phyloP scores from a whole-genome alignment of 2,329 filamentous ascomycete genomes.

The Pseudovirgaria hyperparasitica region DNA sequence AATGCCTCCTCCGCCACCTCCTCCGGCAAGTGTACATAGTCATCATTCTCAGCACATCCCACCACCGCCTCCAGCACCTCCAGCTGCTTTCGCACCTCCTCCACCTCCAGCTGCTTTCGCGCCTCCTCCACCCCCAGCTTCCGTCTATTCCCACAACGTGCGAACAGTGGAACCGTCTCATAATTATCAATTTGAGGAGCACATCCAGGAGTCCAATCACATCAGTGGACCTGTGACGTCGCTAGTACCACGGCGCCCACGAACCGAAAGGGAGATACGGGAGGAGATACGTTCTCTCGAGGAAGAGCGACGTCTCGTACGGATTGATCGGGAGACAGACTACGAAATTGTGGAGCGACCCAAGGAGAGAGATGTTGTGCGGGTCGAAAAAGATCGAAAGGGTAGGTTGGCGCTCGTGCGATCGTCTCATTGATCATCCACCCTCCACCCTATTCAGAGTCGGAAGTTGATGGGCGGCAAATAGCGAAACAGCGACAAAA shows the following conservation, averaged over 20 bases:
- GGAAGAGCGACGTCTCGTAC: conserved; percentile 46
- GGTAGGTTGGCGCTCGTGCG: conserved; percentile 87
- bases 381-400: conserved; percentile 83
- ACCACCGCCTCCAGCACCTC: conserved; percentile 4
- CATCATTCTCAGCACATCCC: conserved; percentile 5
- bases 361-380: conserved; percentile 44
- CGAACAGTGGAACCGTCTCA: conserved; percentile 19
- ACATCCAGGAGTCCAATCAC: conserved; percentile 33
- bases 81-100: conserved; percentile 2
- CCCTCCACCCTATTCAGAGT: neutral
- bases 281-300: conserved; percentile 62
- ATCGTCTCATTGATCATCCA: conserved; percentile 52
- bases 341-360: conserved; percentile 51
- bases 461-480: conserved; percentile 25
- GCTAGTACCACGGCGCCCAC: conserved; percentile 31
- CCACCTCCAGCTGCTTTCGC: conserved; percentile 1
- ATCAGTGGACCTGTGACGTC: conserved; percentile 35
- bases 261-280: conserved; percentile 51
- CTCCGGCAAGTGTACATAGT: conserved; percentile 6
- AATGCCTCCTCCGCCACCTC: conserved; percentile 12
- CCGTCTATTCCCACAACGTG: conserved; percentile 20
- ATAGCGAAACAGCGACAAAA: conserved; percentile 21
- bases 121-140: conserved; percentile 5
- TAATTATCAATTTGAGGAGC: conserved; percentile 24
- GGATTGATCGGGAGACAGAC: conserved; percentile 43